Evolutionary conservation across 495 filamentous ascomycete genomes (phyloP).

Genomic region (Daldinia concentrica): DNA sequence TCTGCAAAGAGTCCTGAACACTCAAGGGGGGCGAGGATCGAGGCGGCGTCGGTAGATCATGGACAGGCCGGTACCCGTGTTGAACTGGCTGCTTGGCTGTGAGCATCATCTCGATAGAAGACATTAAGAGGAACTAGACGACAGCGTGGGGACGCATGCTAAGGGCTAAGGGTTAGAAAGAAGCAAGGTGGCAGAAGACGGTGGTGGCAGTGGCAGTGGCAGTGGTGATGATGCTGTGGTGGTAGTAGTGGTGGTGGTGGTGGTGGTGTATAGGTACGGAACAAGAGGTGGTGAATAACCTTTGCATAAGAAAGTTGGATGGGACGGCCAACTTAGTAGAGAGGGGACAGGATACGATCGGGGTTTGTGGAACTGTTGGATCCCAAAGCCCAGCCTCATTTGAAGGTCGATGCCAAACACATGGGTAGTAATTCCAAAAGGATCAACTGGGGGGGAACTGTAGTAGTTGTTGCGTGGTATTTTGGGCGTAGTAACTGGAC

Average conservation of each 20-base stretch:
- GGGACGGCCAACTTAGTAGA: constrained; percentile 62
- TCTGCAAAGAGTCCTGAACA: constrained; percentile 59
- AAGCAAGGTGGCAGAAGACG: constrained; percentile 23
- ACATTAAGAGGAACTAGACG: constrained; percentile 41
- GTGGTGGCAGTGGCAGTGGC: constrained; percentile 6
- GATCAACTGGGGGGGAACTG: constrained; percentile 44
- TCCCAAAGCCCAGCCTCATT: constrained; percentile 60
- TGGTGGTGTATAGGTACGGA: constrained; percentile 35
- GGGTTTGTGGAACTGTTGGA: constrained; percentile 63
- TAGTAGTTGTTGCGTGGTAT: constrained; percentile 46
- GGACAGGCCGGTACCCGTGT: constrained; percentile 71
- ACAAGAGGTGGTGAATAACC: constrained; percentile 58
- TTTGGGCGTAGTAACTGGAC: constrained; percentile 48
- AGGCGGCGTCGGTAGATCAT: constrained; percentile 73
- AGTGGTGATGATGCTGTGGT: background rate
- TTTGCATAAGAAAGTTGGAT: constrained; percentile 61
- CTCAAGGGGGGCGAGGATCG: constrained; percentile 68
- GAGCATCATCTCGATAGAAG: constrained; percentile 64
- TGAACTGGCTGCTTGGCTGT: constrained; percentile 73
- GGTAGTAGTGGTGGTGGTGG: background rate
- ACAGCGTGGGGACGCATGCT: constrained; percentile 37
- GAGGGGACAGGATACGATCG: constrained; percentile 53
- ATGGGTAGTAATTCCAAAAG: constrained; percentile 48
- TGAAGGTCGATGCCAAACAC: constrained; percentile 47
- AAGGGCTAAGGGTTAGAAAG: constrained; percentile 23